Evolutionary conservation across 495 filamentous ascomycete genomes (phyloP).

Genomic region (Astrocystis sublimbata): DNA sequence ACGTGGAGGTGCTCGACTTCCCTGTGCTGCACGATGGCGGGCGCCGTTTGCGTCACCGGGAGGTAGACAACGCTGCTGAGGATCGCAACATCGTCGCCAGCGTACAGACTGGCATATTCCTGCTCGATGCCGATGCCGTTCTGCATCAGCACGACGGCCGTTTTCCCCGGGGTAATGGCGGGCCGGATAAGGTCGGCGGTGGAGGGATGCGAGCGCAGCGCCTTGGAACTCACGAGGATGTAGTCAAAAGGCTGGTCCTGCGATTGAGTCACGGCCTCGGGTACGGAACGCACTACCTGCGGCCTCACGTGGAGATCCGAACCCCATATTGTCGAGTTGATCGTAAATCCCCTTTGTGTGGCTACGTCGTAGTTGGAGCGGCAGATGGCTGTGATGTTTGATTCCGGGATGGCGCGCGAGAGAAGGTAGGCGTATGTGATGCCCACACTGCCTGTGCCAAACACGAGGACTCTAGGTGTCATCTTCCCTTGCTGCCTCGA

Average conservation of each 20-base stretch:
- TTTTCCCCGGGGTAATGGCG: slow-evolving; percentile 39
- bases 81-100: slow-evolving; percentile 41
- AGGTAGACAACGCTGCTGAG: slow-evolving; percentile 52
- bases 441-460: slow-evolving; percentile 57
- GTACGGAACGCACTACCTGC: slow-evolving; percentile 40
- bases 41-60: slow-evolving; percentile 45
- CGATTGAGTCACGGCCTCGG: slow-evolving; percentile 34
- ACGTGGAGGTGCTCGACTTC: slow-evolving; percentile 45
- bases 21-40: slow-evolving; percentile 35
- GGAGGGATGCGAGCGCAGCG: slow-evolving; percentile 36
- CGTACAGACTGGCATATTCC: slow-evolving; percentile 45
- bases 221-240: slow-evolving; percentile 52
- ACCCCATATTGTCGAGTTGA: slow-evolving; percentile 51
- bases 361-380: slow-evolving; percentile 58
- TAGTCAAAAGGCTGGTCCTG: slow-evolving; percentile 47
- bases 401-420: slow-evolving; percentile 37
- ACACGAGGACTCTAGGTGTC: slow-evolving; percentile 42
- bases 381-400: slow-evolving; percentile 50
- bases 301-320: slow-evolving; percentile 40
- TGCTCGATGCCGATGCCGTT: slow-evolving; percentile 60
- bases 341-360: slow-evolving; percentile 48
- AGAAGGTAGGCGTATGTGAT: slow-evolving; percentile 53
- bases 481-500: slow-evolving; percentile 16
- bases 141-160: slow-evolving; percentile 54
- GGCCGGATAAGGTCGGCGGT: slow-evolving; percentile 43